Conservation (phyloP, 208 protist genomes). For the Trypanosoma platydactyli region DNA sequence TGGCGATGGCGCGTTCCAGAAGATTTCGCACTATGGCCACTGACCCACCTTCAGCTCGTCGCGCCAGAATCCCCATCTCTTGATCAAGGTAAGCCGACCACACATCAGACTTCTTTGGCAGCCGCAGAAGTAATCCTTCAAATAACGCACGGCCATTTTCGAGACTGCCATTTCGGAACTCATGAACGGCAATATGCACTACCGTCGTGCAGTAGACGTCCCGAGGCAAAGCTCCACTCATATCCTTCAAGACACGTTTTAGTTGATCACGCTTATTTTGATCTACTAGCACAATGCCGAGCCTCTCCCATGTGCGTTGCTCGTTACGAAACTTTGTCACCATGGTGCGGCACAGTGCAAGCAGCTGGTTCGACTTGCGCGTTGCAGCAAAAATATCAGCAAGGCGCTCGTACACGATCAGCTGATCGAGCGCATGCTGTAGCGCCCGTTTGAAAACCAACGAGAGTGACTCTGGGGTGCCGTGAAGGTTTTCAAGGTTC, state of each 20-base stretch:
- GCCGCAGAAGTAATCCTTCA: conserved; percentile 85
- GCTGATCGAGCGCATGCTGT: conserved; percentile 57
- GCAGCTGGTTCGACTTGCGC: conserved; percentile 71
- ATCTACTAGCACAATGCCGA: conserved; percentile 72
- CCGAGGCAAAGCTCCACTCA: conserved; percentile 56
- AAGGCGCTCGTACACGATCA: conserved; percentile 74
- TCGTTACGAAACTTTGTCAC: conserved; percentile 76
- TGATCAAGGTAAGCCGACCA: conserved; percentile 91
- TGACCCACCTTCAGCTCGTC: conserved; percentile 43
- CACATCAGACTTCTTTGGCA: conserved; percentile 87
- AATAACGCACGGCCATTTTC: conserved; percentile 89
- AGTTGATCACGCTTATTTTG: conserved; percentile 85
- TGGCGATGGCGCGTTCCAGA: conserved; percentile 82
- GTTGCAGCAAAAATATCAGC: conserved; percentile 86
- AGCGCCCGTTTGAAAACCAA: conserved; percentile 84
- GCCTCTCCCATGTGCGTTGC: conserved; percentile 75
- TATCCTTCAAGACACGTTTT: conserved; percentile 86
- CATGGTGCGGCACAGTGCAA: conserved; percentile 86
- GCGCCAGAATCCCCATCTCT: conserved; percentile 71
- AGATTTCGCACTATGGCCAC: conserved; percentile 57
- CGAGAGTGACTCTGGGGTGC: conserved; percentile 87
- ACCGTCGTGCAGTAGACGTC: conserved; percentile 56
- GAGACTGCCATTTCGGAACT: conserved; percentile 80
- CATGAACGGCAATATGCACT: conserved; percentile 79
- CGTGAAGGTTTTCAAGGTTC: conserved; percentile 93